Evolutionary conservation across 164 flowering plant species (phyloP), one percentile per base, ranked within the genome.

Genomic region (Cinnamomum chago): DNA sequence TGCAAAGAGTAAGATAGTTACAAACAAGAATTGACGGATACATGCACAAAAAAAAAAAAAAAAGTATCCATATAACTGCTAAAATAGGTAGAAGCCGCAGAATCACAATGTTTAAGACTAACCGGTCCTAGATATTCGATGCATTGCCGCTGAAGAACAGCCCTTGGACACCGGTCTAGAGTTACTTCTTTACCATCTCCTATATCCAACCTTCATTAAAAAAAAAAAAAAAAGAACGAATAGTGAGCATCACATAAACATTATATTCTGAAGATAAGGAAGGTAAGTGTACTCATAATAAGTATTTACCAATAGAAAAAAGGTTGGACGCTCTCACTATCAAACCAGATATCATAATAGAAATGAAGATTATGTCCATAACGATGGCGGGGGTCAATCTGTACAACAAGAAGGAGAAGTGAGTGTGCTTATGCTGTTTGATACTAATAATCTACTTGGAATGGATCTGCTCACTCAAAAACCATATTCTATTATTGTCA

Each of bases 351-450:
- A 75, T 83, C 85, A 58, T 91, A 90, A 71, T 91, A 89, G 58
- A 86, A 70, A 77, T 88, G 90, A 27, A 91, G 75, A 76, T 89
- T 91, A 74, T 85, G 88, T 28, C 95, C 95, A 74, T 89, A 89
- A 9, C 93, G 85, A 78, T 88, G 93, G 20, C 89, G 87, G 22
- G 95, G 93, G 77, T 90, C 96, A 75, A 91, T 90, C 92, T 91
- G 81, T 10, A 60, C 2, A 66, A 50, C 13, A 65, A n/a, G 2
- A 60, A 15, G 11, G 18, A 60, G 51, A 28, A 9, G 28, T 64
- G 27, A 64, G 67, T 25, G 12, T 2, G 28, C 27, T n/a, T 11
- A 64, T 64, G 28, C 23, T 3, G 15, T 64, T 24, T 13, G 4
- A 25, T 25, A 25, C 9, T 64, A 25, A 13, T 33, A 64, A 23